Conservation (phyloP, 331 rosid genomes). For the Acacia concinna region DNA sequence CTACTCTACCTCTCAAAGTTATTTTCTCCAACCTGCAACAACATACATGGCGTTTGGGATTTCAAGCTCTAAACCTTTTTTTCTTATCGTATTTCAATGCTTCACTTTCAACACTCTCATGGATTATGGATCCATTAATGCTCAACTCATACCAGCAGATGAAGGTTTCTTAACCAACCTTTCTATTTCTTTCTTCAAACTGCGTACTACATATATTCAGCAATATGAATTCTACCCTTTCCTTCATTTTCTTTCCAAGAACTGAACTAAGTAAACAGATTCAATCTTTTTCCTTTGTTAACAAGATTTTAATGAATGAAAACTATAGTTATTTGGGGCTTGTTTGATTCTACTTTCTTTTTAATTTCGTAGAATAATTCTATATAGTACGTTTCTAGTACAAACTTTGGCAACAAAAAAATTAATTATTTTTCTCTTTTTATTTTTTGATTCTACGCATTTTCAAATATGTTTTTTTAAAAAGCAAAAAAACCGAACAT, state of each 20-base stretch:
- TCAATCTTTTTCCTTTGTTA: neutral
- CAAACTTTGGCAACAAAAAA: too few relatives aligned
- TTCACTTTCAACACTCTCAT: constrained; percentile 42
- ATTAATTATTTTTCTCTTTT: too few relatives aligned
- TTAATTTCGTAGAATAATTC: too few relatives aligned
- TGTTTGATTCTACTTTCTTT: too few relatives aligned
- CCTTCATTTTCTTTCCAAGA: neutral
- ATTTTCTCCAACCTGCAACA: neutral
- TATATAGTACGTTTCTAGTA: too few relatives aligned
- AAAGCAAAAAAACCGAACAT: neutral
- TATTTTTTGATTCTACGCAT: too few relatives aligned
- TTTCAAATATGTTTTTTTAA: too few relatives aligned
- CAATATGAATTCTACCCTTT: neutral
- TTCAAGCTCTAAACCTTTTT: constrained; percentile 19
- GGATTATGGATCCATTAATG: constrained; percentile 10
- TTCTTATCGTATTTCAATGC: constrained; percentile 22
- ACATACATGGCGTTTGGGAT: constrained; percentile 38
- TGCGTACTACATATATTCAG: too few relatives aligned
- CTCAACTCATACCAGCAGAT: neutral
- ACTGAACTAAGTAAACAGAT: neutral
- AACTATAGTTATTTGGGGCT: neutral
- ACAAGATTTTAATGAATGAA: neutral
- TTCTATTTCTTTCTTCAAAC: neutral
- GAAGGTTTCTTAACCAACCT: neutral
- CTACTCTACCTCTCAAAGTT: neutral